Percentiles rank a stretch among this genome's conserved stretches.
These are phyloP conservation scores for Mikania micrantha DNA, from an alignment of 129 eudicot genomes.

Conservation along the genomic window DNA sequence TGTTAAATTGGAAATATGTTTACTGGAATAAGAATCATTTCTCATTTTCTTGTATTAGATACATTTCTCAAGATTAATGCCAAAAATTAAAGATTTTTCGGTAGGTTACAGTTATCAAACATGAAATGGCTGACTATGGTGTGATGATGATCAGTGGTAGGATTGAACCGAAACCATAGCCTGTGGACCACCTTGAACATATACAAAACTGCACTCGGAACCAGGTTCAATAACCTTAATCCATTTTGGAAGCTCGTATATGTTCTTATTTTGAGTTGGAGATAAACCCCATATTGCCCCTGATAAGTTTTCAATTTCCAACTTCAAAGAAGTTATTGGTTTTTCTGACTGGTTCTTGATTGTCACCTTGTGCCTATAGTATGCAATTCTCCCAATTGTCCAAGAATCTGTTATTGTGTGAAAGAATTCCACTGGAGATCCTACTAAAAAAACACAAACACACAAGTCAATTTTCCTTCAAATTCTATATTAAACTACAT, in stretches of 20 bases:
- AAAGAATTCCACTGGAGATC: slow-evolving; percentile 46
- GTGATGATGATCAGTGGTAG: slow-evolving; percentile 42
- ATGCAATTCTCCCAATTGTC: slow-evolving; percentile 54
- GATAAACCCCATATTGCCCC: slow-evolving; percentile 77
- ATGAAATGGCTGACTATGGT: neutral
- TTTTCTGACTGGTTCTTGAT: slow-evolving; percentile 72
- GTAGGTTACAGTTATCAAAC: slow-evolving; percentile 21
- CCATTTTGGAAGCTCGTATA: slow-evolving; percentile 62
- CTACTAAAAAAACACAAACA: slow-evolving; percentile 23
- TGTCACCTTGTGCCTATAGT: slow-evolving; percentile 72
- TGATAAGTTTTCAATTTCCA: slow-evolving; percentile 55
- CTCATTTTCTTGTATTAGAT: slow-evolving; percentile 21
- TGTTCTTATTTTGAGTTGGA: slow-evolving; percentile 52
- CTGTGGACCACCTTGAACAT: slow-evolving; percentile 95
- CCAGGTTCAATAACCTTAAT: slow-evolving; percentile 53
- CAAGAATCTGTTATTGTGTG: slow-evolving; percentile 81
- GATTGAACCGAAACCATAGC: slow-evolving; percentile 62
- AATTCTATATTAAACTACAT: neutral
- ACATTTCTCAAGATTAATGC: slow-evolving; percentile 19
- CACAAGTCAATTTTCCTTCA: slow-evolving; percentile 1
- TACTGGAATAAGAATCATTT: slow-evolving; percentile 18
- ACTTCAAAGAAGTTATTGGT: slow-evolving; percentile 50
- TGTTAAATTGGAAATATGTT: slow-evolving; percentile 3
- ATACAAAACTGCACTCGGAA: slow-evolving; percentile 64
- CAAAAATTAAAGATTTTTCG: slow-evolving; percentile 23